Conservation (phyloP, 108 stramenopile species). For the Fragilaria crotonensis region DNA sequence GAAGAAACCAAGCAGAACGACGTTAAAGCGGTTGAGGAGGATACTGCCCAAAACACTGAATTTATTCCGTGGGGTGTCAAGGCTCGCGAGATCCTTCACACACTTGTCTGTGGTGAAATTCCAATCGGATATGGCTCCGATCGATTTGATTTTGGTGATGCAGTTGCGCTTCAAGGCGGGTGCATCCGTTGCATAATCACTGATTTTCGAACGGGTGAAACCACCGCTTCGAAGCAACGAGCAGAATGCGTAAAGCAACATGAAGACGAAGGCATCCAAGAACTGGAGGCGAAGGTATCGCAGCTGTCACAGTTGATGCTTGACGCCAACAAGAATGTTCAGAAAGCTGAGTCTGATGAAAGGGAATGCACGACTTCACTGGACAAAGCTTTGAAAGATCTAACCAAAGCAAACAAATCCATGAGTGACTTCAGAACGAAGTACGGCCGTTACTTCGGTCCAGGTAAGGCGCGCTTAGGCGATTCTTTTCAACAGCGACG, state of each 20-base stretch:
- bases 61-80: conserved; percentile 64
- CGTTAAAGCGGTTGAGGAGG: neutral
- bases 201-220: conserved; percentile 56
- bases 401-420: conserved; percentile 9
- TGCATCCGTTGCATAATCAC: conserved; percentile 59
- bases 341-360: conserved; percentile 18
- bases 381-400: conserved; percentile 24
- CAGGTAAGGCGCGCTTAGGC: conserved; percentile 21
- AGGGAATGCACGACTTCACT: conserved; percentile 12
- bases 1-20: conserved; percentile 11
- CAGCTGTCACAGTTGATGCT: conserved; percentile 1
- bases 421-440: conserved; percentile 28
- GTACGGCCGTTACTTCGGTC: conserved; percentile 27
- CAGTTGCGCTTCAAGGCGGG: conserved; percentile 34
- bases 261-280: conserved; percentile 14
- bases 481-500: neutral
- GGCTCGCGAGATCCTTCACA: conserved; percentile 39
- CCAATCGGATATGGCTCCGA: conserved; percentile 28
- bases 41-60: conserved; percentile 10
- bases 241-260: conserved; percentile 28
- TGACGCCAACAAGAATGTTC: conserved; percentile 16
- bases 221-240: conserved; percentile 44
- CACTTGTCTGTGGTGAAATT: conserved; percentile 59
- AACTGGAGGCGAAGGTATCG: conserved; percentile 21
- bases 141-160: conserved; percentile 28